phyloP scores from a whole-genome alignment of 352 stramenopile species.

The Globisporangium middletonii region DNA sequence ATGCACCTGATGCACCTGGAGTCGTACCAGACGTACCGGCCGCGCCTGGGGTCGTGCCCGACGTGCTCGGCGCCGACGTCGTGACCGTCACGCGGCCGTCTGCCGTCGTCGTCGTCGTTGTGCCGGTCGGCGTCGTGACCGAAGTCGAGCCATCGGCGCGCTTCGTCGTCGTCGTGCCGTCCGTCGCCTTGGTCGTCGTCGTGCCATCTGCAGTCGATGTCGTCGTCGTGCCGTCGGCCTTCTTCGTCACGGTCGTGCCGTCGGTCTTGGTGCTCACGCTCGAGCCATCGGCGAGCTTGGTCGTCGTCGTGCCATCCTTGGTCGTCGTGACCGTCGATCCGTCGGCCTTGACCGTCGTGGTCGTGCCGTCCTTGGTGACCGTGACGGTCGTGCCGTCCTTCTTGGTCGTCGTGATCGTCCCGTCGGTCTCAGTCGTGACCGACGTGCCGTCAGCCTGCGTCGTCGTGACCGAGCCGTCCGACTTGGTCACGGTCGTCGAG shows the following conservation, averaged over 20 bases:
- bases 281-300: conserved; percentile 3
- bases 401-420: conserved; percentile 9
- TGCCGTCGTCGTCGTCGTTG: neutral
- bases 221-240: conserved; percentile 5
- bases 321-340: conserved; percentile 5
- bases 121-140: conserved; percentile 4
- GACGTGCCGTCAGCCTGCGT: conserved; percentile 7
- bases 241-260: conserved; percentile 2
- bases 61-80: conserved; percentile 8
- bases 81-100: neutral
- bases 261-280: conserved; percentile 4
- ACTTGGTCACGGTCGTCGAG: conserved; percentile 13
- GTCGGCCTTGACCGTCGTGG: conserved; percentile 1
- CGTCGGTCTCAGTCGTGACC: conserved; percentile 7
- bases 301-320: conserved; percentile 1
- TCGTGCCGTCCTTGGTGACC: conserved; percentile 7
- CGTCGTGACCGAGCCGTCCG: conserved; percentile 12
- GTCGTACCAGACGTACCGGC: neutral
- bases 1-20: neutral
- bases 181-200: neutral
- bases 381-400: conserved; percentile 5
- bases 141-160: conserved; percentile 7
- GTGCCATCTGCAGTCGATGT: conserved; percentile 7
- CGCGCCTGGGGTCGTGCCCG: conserved; percentile 1
- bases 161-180: conserved; percentile 4